Percentiles rank a stretch among this genome's conserved stretches.
Evolutionary conservation across 495 filamentous ascomycete species (phyloP).

Genomic region (Penicillium coffeae): DNA sequence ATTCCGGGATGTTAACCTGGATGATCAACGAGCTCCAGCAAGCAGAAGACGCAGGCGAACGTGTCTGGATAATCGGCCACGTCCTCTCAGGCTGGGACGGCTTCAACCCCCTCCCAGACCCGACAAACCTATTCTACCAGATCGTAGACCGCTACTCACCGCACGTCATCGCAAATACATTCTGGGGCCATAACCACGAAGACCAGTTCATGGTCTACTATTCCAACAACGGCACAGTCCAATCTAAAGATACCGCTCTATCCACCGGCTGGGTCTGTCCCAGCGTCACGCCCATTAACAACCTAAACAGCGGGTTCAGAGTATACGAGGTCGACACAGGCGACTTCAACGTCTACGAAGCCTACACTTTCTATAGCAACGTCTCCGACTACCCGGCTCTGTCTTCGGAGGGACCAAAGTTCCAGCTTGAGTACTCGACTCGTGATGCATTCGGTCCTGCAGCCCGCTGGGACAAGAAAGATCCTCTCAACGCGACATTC

Average conservation of each 20-base stretch:
- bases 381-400: slow-evolving; percentile 40
- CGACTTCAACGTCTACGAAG: slow-evolving; percentile 50
- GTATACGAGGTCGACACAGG: slow-evolving; percentile 54
- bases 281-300: slow-evolving; percentile 50
- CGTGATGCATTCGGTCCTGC: slow-evolving; percentile 48
- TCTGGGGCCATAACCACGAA: slow-evolving; percentile 57
- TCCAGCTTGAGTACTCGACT: slow-evolving; percentile 53
- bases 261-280: slow-evolving; percentile 48
- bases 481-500: slow-evolving; percentile 54
- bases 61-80: slow-evolving; percentile 56
- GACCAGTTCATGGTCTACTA: slow-evolving; percentile 53
- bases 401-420: slow-evolving; percentile 38
- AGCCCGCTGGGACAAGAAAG: slow-evolving; percentile 41
- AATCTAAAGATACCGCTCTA: slow-evolving; percentile 36
- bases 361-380: slow-evolving; percentile 51
- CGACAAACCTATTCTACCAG: slow-evolving; percentile 52
- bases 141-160: slow-evolving; percentile 55
- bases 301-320: slow-evolving; percentile 53
- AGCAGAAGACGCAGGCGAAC: slow-evolving; percentile 48
- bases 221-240: slow-evolving; percentile 44
- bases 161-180: slow-evolving; percentile 51
- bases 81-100: slow-evolving; percentile 52
- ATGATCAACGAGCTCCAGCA: slow-evolving; percentile 49
- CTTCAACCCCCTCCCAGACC: slow-evolving; percentile 44
- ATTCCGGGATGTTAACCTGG: slow-evolving; percentile 48